phyloP scores from a whole-genome alignment of 2,329 filamentous ascomycete species.

The Plectosphaerella sp. region DNA sequence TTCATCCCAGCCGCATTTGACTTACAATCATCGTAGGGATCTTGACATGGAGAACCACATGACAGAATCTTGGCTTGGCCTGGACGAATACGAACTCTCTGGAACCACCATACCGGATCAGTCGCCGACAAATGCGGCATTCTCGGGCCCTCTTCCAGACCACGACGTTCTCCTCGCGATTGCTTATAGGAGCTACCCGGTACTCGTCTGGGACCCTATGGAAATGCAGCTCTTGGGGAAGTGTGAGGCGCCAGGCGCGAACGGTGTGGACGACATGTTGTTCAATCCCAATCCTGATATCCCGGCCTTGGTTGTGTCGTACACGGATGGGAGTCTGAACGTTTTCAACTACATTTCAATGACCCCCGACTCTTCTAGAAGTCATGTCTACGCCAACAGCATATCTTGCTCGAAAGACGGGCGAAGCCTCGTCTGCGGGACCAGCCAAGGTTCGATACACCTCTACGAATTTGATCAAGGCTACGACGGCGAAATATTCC shows the following conservation, averaged over 20 bases:
- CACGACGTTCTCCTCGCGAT: constrained; percentile 15
- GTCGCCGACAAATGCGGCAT: constrained; percentile 9
- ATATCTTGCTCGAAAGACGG: constrained; percentile 21
- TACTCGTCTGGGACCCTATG: constrained; percentile 17
- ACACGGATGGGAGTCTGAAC: constrained; percentile 16
- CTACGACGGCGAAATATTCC: constrained; percentile 1
- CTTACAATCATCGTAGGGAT: constrained; percentile 3
- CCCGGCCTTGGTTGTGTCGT: constrained; percentile 16
- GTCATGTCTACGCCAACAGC: constrained; percentile 15
- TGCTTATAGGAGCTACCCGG: constrained; percentile 16
- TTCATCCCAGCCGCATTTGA: background rate
- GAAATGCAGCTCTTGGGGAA: constrained; percentile 10
- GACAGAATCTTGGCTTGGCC: constrained; percentile 6
- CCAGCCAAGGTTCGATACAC: constrained; percentile 15
- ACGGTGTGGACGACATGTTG: constrained; percentile 17
- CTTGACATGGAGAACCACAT: constrained; percentile 7
- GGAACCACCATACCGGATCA: constrained; percentile 6
- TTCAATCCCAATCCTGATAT: constrained; percentile 22
- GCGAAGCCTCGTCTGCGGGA: constrained; percentile 17
- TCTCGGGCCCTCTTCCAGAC: constrained; percentile 4
- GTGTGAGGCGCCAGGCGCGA: constrained; percentile 11
- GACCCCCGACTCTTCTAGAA: constrained; percentile 7
- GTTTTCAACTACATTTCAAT: constrained; percentile 20
- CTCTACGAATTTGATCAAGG: constrained; percentile 21
- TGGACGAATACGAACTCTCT: background rate